Conservation (phyloP, 208 protist genomes). For the Trypanosoma caninum region DNA sequence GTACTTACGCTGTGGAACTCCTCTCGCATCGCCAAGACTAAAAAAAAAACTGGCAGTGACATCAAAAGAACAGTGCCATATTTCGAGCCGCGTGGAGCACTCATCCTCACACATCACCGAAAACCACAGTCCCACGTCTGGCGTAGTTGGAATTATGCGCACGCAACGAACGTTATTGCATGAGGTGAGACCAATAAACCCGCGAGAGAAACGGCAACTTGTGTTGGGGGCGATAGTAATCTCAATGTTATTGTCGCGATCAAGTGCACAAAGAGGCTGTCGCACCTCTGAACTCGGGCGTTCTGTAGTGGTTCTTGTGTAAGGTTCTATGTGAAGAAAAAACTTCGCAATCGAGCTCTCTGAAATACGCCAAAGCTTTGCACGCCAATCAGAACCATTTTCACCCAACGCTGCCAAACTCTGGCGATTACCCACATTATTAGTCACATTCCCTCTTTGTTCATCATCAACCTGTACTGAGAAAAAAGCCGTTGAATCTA, state of each 20-base stretch:
- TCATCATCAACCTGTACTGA: too few relatives aligned
- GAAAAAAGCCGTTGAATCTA: too few relatives aligned
- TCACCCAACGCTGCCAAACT: background rate
- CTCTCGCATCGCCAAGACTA: background rate
- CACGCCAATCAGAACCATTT: background rate
- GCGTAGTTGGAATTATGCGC: conserved; percentile 15
- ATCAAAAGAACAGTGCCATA: conserved; percentile 12
- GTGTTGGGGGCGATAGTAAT: conserved; percentile 8
- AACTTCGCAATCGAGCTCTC: conserved; percentile 1
- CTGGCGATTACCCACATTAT: background rate
- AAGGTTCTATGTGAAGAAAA: conserved; percentile 9
- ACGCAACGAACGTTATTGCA: conserved; percentile 3
- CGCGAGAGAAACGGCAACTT: background rate
- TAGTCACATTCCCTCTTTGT: background rate
- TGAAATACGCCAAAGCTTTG: background rate
- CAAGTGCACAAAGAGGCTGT: conserved; percentile 4
- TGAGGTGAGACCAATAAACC: conserved; percentile 4
- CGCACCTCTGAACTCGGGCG: background rate
- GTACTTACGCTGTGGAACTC: conserved; percentile 9
- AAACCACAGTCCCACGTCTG: conserved; percentile 15
- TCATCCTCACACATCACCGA: conserved; percentile 20
- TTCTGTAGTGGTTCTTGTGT: conserved; percentile 2
- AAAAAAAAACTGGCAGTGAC: background rate
- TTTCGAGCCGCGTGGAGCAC: conserved; percentile 11
- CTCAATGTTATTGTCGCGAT: background rate